phyloP scores from a whole-genome alignment of 805 yeast genomes.

The Wickerhamiella slavikovae region DNA sequence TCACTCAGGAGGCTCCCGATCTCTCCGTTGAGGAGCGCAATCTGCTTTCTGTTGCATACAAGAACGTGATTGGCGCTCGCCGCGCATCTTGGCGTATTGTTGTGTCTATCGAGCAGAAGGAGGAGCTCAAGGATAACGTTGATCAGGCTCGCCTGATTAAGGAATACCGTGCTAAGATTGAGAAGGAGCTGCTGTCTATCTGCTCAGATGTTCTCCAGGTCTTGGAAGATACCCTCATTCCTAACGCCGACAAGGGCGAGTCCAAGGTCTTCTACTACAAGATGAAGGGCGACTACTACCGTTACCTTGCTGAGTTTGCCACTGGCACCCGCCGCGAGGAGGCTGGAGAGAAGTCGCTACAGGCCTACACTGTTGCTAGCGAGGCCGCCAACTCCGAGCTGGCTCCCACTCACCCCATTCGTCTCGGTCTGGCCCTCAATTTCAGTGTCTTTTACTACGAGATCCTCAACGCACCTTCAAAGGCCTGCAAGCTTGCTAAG shows the following conservation, averaged over 20 bases:
- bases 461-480: slow-evolving; percentile 93
- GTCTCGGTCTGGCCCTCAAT: slow-evolving; percentile 93
- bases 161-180: slow-evolving; percentile 90
- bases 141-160: slow-evolving; percentile 74
- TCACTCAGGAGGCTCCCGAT: slow-evolving; percentile 49
- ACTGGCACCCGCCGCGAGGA: slow-evolving; percentile 80
- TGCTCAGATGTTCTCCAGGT: slow-evolving; percentile 88
- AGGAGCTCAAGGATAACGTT: slow-evolving; percentile 92
- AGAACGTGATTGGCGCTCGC: slow-evolving; percentile 96
- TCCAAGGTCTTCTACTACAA: slow-evolving; percentile 96
- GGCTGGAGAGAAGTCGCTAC: slow-evolving; percentile 85
- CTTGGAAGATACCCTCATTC: slow-evolving; percentile 73
- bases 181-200: slow-evolving; percentile 79
- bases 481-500: slow-evolving; percentile 97
- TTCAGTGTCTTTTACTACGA: slow-evolving; percentile 97
- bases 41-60: slow-evolving; percentile 90
- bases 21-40: slow-evolving; percentile 96
- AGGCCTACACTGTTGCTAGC: slow-evolving; percentile 89
- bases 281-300: slow-evolving; percentile 99
- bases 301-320: slow-evolving; percentile 96
- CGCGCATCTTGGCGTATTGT: slow-evolving; percentile 99
- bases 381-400: slow-evolving; percentile 96
- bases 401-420: slow-evolving; percentile 97
- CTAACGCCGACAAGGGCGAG: slow-evolving; percentile 92
- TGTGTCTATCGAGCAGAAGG: slow-evolving; percentile 96